Base-by-base conservation (phyloP, 1,284 basidiomycete species). In the Sporisorium scitamineum region DNA sequence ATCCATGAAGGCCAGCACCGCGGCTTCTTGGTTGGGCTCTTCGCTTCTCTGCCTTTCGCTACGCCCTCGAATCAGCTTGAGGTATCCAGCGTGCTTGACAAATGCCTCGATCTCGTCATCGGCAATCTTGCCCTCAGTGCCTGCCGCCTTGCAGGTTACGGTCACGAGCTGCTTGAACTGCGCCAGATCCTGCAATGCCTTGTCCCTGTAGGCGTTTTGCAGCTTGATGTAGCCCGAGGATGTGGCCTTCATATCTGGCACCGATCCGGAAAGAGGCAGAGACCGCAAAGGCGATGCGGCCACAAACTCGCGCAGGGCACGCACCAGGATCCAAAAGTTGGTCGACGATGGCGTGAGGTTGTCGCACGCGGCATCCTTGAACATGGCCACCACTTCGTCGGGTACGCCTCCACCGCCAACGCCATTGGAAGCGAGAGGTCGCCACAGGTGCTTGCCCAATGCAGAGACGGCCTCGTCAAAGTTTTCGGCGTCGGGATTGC, bases 221-320 rank as follows among this genome's bases (percentile, higher is more conserved):
- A 96, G 87, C 37, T 90, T 88, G 51, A 95, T 91, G 84, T 97
- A 99, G 62, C 89, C 90, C 41, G 88, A 85, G 0, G 95, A 97
- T 76, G 92, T 92, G 5, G 95, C 91, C 85, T 97, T 96, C 93
- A 99, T 97, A 86, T 99, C 96, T 0, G 96, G 96, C 1, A 99
- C 88, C 0, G 93, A 89, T 2, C 90, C 87, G 0, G 89, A 88
- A 16, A 91, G 86, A 0, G 91, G 91, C 6, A 90, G 84, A 14
- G 61, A 63, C n/a, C 62, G 52, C 3, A 73, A 61, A 9, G 70
- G 86, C 74, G 69, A 87, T 87, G 67, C 58, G 90, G 65, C 64
- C 22, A 85, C 84, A 67, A 88, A 90, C 41, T 89, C 86, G 37
- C 89, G 88, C 32, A 99, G 89, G 0, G 95, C 91, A 20, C 90